Percentiles rank a stretch among this genome's conserved stretches.
phyloP scores from a whole-genome alignment of 371 early-diverging fungal species.

The Rhizopus microsporus region DNA sequence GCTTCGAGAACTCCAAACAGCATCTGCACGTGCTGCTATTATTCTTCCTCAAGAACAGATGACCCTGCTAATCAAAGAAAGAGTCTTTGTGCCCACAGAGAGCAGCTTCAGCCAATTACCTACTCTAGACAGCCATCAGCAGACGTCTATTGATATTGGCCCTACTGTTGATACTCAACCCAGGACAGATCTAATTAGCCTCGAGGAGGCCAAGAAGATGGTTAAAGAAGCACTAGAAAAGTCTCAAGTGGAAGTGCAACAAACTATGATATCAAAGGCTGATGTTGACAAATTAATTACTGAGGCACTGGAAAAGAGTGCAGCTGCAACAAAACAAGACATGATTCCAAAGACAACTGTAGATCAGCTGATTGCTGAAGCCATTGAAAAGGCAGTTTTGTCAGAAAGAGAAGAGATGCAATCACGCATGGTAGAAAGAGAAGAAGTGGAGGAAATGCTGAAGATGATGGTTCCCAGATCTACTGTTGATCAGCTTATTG shows the following conservation, averaged over 20 bases:
- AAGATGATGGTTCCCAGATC: constrained; percentile 13
- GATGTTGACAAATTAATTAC: not conserved
- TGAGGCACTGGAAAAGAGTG: not conserved
- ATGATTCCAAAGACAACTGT: not conserved
- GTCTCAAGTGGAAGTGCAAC: not conserved
- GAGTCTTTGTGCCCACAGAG: not conserved
- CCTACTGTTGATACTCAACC: too few relatives aligned
- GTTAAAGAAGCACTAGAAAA: not conserved
- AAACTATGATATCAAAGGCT: not conserved
- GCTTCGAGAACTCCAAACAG: too few relatives aligned
- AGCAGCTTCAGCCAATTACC: not conserved
- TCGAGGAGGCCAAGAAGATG: not conserved
- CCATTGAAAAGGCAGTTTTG: not conserved
- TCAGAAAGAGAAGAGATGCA: not conserved
- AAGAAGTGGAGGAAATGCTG: constrained; percentile 2
- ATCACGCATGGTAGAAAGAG: constrained; percentile 4
- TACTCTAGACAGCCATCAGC: not conserved
- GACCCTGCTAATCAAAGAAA: too few relatives aligned
- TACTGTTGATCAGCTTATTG: not conserved
- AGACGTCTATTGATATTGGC: not conserved
- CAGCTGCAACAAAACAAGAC: not conserved
- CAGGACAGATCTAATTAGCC: not conserved
- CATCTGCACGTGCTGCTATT: too few relatives aligned
- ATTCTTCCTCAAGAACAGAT: too few relatives aligned
- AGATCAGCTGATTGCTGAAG: constrained; percentile 12